Base-by-base conservation (phyloP, 768 basidiomycete species). In the Rhodotorula babjevae region DNA sequence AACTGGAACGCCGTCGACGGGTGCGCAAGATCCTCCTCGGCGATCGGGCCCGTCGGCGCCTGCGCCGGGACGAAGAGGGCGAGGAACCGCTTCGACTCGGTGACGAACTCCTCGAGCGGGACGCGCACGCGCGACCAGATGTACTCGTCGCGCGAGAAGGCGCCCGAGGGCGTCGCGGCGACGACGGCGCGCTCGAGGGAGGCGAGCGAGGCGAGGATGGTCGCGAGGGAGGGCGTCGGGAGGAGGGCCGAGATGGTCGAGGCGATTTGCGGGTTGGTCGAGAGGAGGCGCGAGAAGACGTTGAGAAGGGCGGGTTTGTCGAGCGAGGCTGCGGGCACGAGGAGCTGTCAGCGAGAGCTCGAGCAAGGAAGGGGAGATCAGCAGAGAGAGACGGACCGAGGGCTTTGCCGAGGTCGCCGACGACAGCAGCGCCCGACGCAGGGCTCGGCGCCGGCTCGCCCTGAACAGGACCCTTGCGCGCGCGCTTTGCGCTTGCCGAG, bases 1-100 rank as follows among this genome's bases (percentile, higher is more conserved):
- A 78, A 75, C 42, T 72, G 44, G 64, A 79, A 78, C 1, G 67
- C 66, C 23, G 73, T 77, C 21, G 74, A 68, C 4, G 78, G 78
- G 67, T 78, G 77, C 36, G 61, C 47, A 29, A 69, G 52, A 44
- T 71, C 53, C 25, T 58, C 65, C 60, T 63, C 33, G 15, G 31
- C 11, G 10, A 46, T 21, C 6, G 56, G 10, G 11, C 29, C 55
- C 6, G 25, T 33, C 6, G 67, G 25, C 0, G 60, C 36, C 29
- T 58, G 49, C 27, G 69, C 36, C n/a, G 77, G 69, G 8, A 72
- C 64, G 61, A 76, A 76, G 3, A 69, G 55, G 9, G 50, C 29
- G 44, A 78, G 71, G 58, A 47, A 60, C 12, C 59, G 60, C 11
- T 60, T 52, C 31, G 62, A 27, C 25, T 73, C 73, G 23, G 68